Evolutionary conservation across 345 rosid species (phyloP).

Genomic region (Citrus australasica): DNA sequence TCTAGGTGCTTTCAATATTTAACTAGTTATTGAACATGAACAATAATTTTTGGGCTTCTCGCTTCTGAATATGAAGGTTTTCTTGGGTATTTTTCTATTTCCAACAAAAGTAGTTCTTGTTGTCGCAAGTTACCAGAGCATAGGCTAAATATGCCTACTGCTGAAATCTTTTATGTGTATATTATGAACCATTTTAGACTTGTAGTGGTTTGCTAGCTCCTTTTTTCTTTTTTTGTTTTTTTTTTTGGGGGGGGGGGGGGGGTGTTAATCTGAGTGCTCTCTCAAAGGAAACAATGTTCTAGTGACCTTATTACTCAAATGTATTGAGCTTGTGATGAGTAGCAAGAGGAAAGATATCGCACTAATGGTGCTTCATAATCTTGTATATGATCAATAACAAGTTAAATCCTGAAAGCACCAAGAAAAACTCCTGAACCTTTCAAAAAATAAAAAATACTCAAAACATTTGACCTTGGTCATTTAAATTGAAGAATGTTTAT

Average conservation of each 20-base stretch:
- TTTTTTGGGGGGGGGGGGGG: background rate
- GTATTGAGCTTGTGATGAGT: background rate
- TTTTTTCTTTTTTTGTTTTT: no score
- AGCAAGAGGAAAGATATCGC: background rate
- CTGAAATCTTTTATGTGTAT: background rate
- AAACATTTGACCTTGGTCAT: background rate
- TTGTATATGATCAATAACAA: background rate
- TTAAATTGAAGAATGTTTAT: background rate
- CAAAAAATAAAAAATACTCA: background rate
- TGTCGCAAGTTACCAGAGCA: background rate
- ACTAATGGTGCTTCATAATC: background rate
- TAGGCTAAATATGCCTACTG: background rate
- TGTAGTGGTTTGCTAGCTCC: background rate
- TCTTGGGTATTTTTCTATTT: background rate
- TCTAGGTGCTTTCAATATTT: background rate
- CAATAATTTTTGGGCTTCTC: conserved; percentile 1
- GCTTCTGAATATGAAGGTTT: background rate
- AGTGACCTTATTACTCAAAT: background rate
- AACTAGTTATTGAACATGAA: background rate
- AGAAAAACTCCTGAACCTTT: background rate
- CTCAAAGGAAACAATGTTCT: background rate
- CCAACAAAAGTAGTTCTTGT: background rate
- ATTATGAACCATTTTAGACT: background rate
- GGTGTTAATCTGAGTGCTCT: no score
- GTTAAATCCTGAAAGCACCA: background rate